Base-by-base conservation (phyloP, 108 stramenopile genomes). In the Mayamaea pseudoterrestris region DNA sequence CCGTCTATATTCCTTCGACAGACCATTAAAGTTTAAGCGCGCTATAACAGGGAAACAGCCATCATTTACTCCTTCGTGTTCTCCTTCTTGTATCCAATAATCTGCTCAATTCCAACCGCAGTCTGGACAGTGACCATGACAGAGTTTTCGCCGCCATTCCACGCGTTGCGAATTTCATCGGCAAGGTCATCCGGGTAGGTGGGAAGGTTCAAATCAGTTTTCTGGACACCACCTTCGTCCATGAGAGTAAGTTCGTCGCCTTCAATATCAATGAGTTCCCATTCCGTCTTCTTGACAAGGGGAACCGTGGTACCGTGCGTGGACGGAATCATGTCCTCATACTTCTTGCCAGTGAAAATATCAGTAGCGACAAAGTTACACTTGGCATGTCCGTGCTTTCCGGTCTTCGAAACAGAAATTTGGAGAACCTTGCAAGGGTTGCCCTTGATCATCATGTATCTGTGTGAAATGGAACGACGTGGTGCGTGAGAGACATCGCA, bases 371-470 rank as follows among this genome's bases (percentile, higher is more conserved):
- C 77, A 68, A 99, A 98, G 93, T 99, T 98, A 60, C 94, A 96
- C 86, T 99, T 99, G 73, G 99, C 99, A 91, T 99, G 99, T 44
- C 99, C 99, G 93, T 99, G 99, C 95, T 98, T 98, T 66, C 97
- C 97, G 53, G 98, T 99, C 95, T 98, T 98, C 68, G 96, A 99
- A 63, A 96, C 97, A 51, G 96, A 95, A 53, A 98, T 95, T 63
- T 53, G 73, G 53, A 93, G 62, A 57, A 99, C 94, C 93, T 99
- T 99, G 95, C 97, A 98, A 48, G 96, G 95, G 68, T 83, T 77
- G 45, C 90, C 95, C 90, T 98, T 97, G 84, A 96, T 91, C 81
- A 92, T 83, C 63, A 93, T 91, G 80, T 66, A 83, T 49, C 89
- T 85, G 67, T 34, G 58, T 13, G 13, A 22, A 53, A 41, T 31